phyloP scores from a whole-genome alignment of 495 filamentous ascomycete species.

The Immersiella caudata region DNA sequence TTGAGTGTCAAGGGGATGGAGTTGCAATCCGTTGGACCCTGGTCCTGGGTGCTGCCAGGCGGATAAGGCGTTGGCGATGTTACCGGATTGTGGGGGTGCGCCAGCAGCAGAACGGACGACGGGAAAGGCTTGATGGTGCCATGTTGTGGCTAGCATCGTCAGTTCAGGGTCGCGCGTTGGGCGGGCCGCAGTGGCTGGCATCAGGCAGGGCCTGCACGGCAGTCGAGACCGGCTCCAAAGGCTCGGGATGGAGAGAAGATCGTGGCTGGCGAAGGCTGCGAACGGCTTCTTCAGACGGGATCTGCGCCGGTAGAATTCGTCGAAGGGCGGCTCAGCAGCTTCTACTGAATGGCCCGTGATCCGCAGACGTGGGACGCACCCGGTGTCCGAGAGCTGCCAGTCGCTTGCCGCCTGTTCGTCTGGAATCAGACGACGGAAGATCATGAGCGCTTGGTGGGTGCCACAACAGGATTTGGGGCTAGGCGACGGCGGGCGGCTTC shows the following conservation, averaged over 20 bases:
- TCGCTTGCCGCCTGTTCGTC: neutral
- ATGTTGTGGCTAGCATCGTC: neutral
- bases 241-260: neutral
- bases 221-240: neutral
- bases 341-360: constrained; percentile 17
- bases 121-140: neutral
- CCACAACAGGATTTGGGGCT: constrained; percentile 1
- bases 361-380: neutral
- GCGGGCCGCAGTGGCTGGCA: too few species aligned
- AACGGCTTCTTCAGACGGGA: constrained; percentile 10
- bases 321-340: constrained; percentile 11
- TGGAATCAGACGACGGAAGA: neutral
- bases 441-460: neutral
- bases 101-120: too few species aligned
- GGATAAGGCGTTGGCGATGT: neutral
- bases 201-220: neutral
- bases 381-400: neutral
- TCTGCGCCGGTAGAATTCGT: constrained; percentile 24
- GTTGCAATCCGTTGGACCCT: neutral
- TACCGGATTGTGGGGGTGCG: neutral
- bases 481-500: neutral
- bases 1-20: neutral
- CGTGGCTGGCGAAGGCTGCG: constrained; percentile 12
- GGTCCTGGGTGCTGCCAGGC: neutral
- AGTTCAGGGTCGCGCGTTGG: too few species aligned